Evolutionary conservation across 2,329 filamentous ascomycete species (phyloP), one percentile per base, ranked within the genome.

Genomic region (Alternaria arbusti): DNA sequence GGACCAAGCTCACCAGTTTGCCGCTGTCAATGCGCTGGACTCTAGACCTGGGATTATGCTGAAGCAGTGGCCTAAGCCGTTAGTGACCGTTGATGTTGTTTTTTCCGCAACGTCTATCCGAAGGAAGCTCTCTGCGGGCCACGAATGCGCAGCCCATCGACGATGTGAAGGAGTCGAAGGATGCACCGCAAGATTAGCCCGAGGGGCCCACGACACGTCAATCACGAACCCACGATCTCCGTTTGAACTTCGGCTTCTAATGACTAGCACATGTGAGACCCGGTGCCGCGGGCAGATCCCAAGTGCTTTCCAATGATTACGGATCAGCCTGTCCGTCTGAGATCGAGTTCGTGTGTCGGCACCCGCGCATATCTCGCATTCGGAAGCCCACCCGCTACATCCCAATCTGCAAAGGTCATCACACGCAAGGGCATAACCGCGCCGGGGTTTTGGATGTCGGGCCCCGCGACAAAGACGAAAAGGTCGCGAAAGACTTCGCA

Each of bases 211-310:
- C 59, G 47, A 63, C 62, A 63, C 66, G 62, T 65, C 62, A 61
- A 47, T 60, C 58, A 60, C 52, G 57, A 57, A 67, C 52, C 54
- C 54, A 65, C 61, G 67, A 66, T 67, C 57, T 58, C 66, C 66
- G 52, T 63, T 57, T 66, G 62, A 64, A 68, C 52, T 60, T 61
- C 71, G 70, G 65, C 49, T 65, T 66, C 49, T 65, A 58, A 43
- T 63, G 61, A 62, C 54, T 52, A 61, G 57, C 63, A 52, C 46
- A 43, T 40, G 45, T 66, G 64, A 64, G 59, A 57, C 56, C 65
- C 71, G 64, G 58, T 25, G 49, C 57, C 59, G 51, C 52, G 66
- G 63, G 62, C 60, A 71, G 59, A 62, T 56, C 63, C 40, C 20
- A 44, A 61, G 32, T 50, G 44, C 44, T 17, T 51, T 51, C 32